Base-by-base conservation (phyloP, 495 filamentous ascomycete species). In the Aspergillus indologenus region DNA sequence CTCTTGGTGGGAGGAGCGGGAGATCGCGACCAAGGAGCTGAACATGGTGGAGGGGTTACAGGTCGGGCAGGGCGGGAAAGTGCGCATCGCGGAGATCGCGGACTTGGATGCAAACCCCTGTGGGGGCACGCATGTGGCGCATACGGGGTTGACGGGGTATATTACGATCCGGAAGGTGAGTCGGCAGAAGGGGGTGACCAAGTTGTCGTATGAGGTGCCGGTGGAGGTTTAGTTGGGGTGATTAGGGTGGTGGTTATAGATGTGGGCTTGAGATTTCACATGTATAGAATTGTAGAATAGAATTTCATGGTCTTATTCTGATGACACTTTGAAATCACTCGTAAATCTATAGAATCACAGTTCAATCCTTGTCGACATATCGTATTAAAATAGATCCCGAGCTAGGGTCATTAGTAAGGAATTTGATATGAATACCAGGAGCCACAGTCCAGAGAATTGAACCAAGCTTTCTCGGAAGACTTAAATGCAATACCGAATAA, bases 51-150 rank as follows among this genome's bases (percentile, higher is more conserved):
- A 66, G 57, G 68, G 52, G 26, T 19, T 81, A 26, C 78, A 78
- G 64, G 69, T 77, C 61, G 69, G 75, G 6, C 68, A 71, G 18
- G 72, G 70, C n/a, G 79, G 79, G 60, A 79, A 71, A 61, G 76
- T 71, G n/a, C 67, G 78, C 23, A 67, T 79, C 45, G 85, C 85
- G 15, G 79, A 79, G 60, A 83, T 87, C 59, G 78, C 78, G 23
- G 85, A 83, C 12, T 71, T 81, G 18, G 84, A 84, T 70, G 75
- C 73, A 20, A 85, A 83, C 68, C 84, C 85, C 4, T 88, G 85
- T 61, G 85, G 85, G 5, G 84, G 85, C 0, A 88, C 85, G 45
- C 85, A 88, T 74, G 82, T 88, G 9, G 66, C 71, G 42, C 74
- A 69, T 34, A 84, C 81, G 50, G 68, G 74, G 21, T 53, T 71